Evolutionary conservation across 106 monocot genomes (phyloP).

Genomic region (Iris macrosiphon): DNA sequence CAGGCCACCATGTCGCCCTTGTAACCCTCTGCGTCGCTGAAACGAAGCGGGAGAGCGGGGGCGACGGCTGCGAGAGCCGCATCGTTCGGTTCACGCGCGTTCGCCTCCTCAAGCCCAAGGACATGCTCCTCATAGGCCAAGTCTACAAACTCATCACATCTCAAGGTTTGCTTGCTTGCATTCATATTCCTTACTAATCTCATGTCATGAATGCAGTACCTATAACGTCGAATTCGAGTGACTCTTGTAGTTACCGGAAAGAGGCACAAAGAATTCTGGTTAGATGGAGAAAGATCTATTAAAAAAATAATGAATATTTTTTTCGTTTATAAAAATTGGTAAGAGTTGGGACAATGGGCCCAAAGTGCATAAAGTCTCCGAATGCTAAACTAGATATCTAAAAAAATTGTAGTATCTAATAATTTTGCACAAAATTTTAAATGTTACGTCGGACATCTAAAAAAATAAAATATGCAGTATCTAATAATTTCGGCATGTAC

Average conservation of each 20-base stretch:
- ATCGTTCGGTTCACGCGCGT: constrained; percentile 28
- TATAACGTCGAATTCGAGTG: background rate
- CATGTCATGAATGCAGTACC: background rate
- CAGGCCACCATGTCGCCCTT: constrained; percentile 54
- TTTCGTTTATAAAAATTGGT: background rate
- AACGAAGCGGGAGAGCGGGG: background rate
- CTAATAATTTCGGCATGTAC: background rate
- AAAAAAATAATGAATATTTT: too few relatives aligned
- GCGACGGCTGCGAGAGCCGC: background rate
- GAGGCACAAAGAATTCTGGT: too few relatives aligned
- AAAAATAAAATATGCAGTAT: background rate
- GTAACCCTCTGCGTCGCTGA: constrained; percentile 26
- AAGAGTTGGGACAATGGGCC: too few relatives aligned
- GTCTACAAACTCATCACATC: constrained; percentile 58
- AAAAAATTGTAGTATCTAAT: too few relatives aligned
- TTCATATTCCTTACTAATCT: background rate
- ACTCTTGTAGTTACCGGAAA: too few relatives aligned
- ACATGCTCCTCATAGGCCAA: constrained; percentile 43
- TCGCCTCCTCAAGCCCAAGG: constrained; percentile 43
- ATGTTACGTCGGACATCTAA: too few relatives aligned
- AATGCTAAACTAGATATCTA: too few relatives aligned
- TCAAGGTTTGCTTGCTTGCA: constrained; percentile 15
- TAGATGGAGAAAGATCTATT: too few relatives aligned
- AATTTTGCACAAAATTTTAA: background rate
- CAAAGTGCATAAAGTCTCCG: too few relatives aligned